Evolutionary conservation across 2,329 filamentous ascomycete genomes (phyloP).

Genomic region (Ploettnerulaceae sp.): DNA sequence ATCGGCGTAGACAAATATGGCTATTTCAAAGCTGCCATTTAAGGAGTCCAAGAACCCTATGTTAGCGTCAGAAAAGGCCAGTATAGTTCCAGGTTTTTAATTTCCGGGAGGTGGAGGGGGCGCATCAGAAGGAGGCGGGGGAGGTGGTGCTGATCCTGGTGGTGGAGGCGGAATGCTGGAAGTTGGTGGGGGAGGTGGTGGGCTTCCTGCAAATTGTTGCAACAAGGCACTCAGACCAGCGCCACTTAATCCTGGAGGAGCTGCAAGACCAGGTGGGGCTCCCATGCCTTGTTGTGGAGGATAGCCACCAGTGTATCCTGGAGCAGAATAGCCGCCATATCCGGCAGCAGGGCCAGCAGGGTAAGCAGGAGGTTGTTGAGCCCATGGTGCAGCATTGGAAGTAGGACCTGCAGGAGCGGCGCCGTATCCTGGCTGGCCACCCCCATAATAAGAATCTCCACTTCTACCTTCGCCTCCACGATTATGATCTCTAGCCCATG

Average conservation of each 20-base stretch:
- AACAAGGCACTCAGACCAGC: slow-evolving; percentile 61
- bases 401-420: slow-evolving; percentile 49
- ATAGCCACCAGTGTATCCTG: slow-evolving; percentile 38
- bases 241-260: slow-evolving; percentile 46
- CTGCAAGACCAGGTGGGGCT: slow-evolving; percentile 38
- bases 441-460: slow-evolving; percentile 46
- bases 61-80: slow-evolving; percentile 10
- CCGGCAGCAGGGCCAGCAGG: slow-evolving; percentile 46
- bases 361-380: slow-evolving; percentile 39
- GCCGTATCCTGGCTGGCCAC: slow-evolving; percentile 41
- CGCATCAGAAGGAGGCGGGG: slow-evolving; percentile 47
- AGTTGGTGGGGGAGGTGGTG: slow-evolving; percentile 51
- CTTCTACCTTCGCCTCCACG: slow-evolving; percentile 39
- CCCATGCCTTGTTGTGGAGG: slow-evolving; percentile 41
- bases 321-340: slow-evolving; percentile 50
- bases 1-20: neutral
- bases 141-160: slow-evolving; percentile 55
- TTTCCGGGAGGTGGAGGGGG: slow-evolving; percentile 24
- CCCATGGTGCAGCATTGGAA: slow-evolving; percentile 40
- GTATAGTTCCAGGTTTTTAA: slow-evolving; percentile 5
- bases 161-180: slow-evolving; percentile 37
- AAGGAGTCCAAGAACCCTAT: slow-evolving; percentile 8
- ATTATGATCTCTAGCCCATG: slow-evolving; percentile 57
- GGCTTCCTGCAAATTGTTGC: slow-evolving; percentile 54
- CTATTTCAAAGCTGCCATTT: neutral